Percentiles rank a stretch among this genome's conserved stretches.
These are phyloP conservation scores for Coelastrella sp. DNA, from an alignment of 139 green algal genomes.

Conservation along the genomic window DNA sequence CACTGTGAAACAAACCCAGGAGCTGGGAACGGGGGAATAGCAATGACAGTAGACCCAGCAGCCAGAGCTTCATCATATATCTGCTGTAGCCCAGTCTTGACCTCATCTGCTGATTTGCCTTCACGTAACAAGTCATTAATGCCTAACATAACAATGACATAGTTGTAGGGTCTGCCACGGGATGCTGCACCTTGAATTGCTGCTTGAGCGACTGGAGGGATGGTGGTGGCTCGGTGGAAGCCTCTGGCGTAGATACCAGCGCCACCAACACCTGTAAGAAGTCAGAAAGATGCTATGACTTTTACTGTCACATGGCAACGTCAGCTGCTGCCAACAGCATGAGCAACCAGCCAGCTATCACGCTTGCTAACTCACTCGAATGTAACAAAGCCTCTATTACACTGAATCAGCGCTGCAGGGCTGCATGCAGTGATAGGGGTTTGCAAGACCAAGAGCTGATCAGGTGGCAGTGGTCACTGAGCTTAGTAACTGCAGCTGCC, in stretches of 20 bases:
- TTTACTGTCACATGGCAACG: background rate
- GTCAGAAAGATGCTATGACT: background rate
- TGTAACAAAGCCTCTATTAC: no score
- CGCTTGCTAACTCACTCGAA: no score
- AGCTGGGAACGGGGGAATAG: conserved; percentile 41
- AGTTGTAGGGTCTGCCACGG: background rate
- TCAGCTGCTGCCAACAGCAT: background rate
- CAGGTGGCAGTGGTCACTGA: no score
- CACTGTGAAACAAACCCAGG: conserved; percentile 50
- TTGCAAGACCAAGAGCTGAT: no score
- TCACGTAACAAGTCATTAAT: conserved; percentile 53
- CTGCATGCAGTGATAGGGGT: no score
- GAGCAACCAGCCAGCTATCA: no score
- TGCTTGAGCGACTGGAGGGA: background rate
- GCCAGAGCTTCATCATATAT: conserved; percentile 17
- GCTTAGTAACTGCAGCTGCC: no score
- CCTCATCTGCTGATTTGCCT: conserved; percentile 43
- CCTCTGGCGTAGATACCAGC: conserved; percentile 43
- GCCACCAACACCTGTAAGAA: conserved; percentile 37
- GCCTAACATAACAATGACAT: conserved; percentile 35
- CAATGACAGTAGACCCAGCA: conserved; percentile 25
- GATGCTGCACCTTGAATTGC: background rate
- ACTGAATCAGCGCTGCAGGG: no score
- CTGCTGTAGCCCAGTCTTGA: conserved; percentile 11
- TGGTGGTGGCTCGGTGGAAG: conserved; percentile 41